phyloP scores from a whole-genome alignment of 2,329 filamentous ascomycete species.

The Apiospora malaysiana region DNA sequence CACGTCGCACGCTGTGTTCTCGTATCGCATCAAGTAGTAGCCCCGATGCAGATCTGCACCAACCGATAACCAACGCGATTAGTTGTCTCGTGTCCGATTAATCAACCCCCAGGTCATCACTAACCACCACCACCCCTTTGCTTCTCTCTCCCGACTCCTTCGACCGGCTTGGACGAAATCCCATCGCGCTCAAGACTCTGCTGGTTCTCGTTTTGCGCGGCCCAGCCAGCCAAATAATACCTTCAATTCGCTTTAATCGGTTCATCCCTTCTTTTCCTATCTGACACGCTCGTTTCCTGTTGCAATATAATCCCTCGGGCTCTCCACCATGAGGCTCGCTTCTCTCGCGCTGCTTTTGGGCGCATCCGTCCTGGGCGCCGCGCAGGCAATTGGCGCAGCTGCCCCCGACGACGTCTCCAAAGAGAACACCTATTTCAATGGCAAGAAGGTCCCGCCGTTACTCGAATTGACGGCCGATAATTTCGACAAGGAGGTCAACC shows the following conservation, averaged over 20 bases:
- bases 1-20: conserved; percentile 13
- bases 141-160: not conserved
- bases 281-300: conserved; percentile 31
- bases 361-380: conserved; percentile 48
- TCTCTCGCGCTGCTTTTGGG: conserved; percentile 54
- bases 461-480: conserved; percentile 63
- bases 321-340: conserved; percentile 49
- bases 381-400: conserved; percentile 43
- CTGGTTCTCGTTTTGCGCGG: conserved; percentile 19
- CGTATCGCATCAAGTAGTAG: conserved; percentile 11
- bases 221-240: conserved; percentile 9
- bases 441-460: conserved; percentile 68
- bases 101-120: not conserved
- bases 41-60: conserved; percentile 19
- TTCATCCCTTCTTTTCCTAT: not conserved
- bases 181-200: conserved; percentile 17
- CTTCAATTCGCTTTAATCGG: conserved; percentile 6
- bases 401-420: conserved; percentile 45
- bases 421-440: conserved; percentile 68
- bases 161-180: conserved; percentile 11
- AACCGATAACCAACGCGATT: conserved; percentile 19
- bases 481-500: conserved; percentile 62
- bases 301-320: conserved; percentile 25
- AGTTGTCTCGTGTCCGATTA: conserved; percentile 19
- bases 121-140: conserved; percentile 4